Evolutionary conservation across 129 eudicot species (phyloP), one percentile per base, ranked within the genome.

Genomic region (Arctium minus): DNA sequence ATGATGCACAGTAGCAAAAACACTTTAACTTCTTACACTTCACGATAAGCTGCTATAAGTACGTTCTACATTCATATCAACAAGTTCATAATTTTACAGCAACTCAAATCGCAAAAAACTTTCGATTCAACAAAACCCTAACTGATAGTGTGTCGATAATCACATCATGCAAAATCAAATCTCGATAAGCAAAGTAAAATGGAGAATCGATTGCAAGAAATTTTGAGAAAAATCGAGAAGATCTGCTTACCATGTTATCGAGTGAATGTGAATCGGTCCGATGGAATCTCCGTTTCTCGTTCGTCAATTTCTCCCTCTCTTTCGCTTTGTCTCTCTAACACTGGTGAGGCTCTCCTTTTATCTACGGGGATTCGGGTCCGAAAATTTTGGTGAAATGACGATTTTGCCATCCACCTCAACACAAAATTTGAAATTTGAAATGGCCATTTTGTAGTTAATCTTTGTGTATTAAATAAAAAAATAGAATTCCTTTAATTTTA

Each of bases 201-300:
- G 29, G 40, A 18, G 6, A 42, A 31, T 8, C 12, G 33, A 56
- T 71, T 29, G 48, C 5, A 40, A 3, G 6, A 76, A 9, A 33
- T 1, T 12, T 2, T 27, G 70, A 37, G 22, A 5, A 72, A 5
- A 11, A 38, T n/a, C 4, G 8, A 80, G 81, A 77, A 76, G 31
- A 77, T 76, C 15, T 50, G 82, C 32, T 72, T 84, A 84, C 83
- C 83, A 84, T 78, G 18, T 36, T 79, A 42, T 31, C 79, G 79
- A 72, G 62, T 78, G 86, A 83, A 5, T 71, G 74, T 71, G 70
- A 83, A 70, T 78, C 65, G 83, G 53, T 40, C 27, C 18, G 74
- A 78, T 15, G 67, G 72, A n/a, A 18, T 50, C 78, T 78, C 37
- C 50, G 82, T 12, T 78, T 76, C 76, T 68, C 74, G 86, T 38